These are phyloP conservation scores for Hordeum marinum DNA, from an alignment of 176 grass and related monocot genomes.

Conservation along the genomic window DNA sequence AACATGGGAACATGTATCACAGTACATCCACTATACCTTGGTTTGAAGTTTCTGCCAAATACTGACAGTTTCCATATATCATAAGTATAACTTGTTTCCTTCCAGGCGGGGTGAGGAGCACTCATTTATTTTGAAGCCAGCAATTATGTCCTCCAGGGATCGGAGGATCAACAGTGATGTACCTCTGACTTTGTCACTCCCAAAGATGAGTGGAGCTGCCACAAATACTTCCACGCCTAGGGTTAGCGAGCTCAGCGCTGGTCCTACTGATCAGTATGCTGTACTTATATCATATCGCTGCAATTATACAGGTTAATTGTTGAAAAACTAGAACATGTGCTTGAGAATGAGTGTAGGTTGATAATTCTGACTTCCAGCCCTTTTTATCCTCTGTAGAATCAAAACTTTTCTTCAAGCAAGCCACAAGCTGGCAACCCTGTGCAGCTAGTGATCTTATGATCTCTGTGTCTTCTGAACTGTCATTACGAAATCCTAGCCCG, in stretches of 20 bases:
- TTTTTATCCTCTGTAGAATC: conserved; percentile 62
- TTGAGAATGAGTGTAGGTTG: not conserved
- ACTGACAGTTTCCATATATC: conserved; percentile 9
- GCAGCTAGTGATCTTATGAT: conserved; percentile 90
- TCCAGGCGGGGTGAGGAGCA: conserved; percentile 88
- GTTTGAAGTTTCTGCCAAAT: not conserved
- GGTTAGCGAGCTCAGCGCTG: conserved; percentile 31
- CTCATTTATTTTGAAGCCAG: conserved; percentile 96
- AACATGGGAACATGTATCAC: not conserved
- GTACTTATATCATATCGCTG: conserved; percentile 86
- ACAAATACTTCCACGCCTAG: conserved; percentile 37
- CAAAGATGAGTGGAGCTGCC: conserved; percentile 26
- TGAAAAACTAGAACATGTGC: not conserved
- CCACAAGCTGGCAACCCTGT: conserved; percentile 75
- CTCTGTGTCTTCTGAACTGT: conserved; percentile 69
- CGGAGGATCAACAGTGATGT: conserved; percentile 42
- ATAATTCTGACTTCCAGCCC: conserved; percentile 27
- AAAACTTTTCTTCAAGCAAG: conserved; percentile 95
- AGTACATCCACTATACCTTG: not conserved
- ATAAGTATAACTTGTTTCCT: conserved; percentile 18
- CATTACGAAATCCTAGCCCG: conserved; percentile 46
- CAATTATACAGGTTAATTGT: conserved; percentile 79
- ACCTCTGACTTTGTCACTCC: conserved; percentile 29
- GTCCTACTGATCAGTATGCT: conserved; percentile 70
- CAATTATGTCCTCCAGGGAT: conserved; percentile 46